phyloP scores from a whole-genome alignment of 2,329 filamentous ascomycete genomes.

The Metarhizium anisopliae region DNA sequence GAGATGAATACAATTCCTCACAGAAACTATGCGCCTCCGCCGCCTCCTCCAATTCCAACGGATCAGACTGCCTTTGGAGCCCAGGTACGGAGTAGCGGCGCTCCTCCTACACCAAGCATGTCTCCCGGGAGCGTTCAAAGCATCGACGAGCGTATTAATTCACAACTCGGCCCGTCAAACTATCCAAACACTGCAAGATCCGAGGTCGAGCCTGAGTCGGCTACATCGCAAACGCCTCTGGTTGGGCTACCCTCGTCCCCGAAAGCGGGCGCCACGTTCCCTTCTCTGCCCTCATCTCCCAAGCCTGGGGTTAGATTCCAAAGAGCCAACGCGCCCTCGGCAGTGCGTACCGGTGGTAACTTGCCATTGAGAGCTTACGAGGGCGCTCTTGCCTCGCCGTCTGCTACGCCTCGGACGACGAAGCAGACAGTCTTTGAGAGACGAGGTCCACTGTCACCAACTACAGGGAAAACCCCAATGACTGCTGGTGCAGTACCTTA shows the following conservation, averaged over 20 bases:
- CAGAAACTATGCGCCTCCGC: conserved; percentile 47
- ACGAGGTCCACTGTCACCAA: conserved; percentile 43
- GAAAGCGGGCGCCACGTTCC: conserved; percentile 22
- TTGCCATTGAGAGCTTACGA: conserved; percentile 56
- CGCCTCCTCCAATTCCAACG: conserved; percentile 47
- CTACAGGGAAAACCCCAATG: conserved; percentile 51
- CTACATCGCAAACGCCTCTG: conserved; percentile 39
- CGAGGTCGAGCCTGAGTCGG: conserved; percentile 42
- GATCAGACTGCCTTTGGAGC: conserved; percentile 31
- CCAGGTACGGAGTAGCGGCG: conserved; percentile 16
- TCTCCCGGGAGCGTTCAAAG: conserved; percentile 34
- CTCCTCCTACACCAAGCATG: conserved; percentile 21
- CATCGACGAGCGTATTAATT: conserved; percentile 48
- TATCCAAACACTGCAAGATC: conserved; percentile 26
- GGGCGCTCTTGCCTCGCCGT: conserved; percentile 42
- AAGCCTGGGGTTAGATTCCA: conserved; percentile 42
- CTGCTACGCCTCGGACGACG: conserved; percentile 35
- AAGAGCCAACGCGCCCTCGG: conserved; percentile 40
- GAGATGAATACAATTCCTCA: conserved; percentile 51
- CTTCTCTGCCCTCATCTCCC: conserved; percentile 39
- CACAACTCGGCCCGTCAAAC: conserved; percentile 22
- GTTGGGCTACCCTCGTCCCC: conserved; percentile 42
- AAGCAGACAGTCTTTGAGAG: conserved; percentile 60
- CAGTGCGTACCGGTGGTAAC: conserved; percentile 46
- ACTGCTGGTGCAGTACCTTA: conserved; percentile 59